Base-by-base conservation (phyloP, 179 eudicot genomes). In the Beta lomatogona region DNA sequence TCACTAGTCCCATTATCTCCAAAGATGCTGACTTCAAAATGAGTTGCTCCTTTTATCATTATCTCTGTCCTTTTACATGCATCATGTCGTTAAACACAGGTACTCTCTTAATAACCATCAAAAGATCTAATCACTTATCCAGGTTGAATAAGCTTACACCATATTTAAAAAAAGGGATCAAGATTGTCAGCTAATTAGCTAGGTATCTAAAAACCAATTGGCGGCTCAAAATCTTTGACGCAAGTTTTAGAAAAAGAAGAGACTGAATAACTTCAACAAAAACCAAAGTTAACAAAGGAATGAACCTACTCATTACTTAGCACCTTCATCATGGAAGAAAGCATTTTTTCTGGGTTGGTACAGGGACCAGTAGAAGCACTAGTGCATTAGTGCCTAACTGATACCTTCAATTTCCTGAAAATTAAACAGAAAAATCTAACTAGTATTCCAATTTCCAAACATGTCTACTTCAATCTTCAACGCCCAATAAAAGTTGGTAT, bases 341-440 rank as follows among this genome's bases (percentile, higher is more conserved):
- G 77, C 64, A 61, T 48, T 19, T 72, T 50, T 52, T 28, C 71
- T 36, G 73, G 78, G 77, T 13, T 12, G 53, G 15, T 41, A 57
- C 57, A 58, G 61, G 60, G 65, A 75, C 80, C 72, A 76, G 59
- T 75, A n/a, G 53, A 75, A 81, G 60, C 80, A 57, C 80, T 66
- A 69, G 76, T 83, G 82, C 82, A 55, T 69, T 28, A 79, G 63
- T 67, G 69, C 82, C 85, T 83, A 83, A 83, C 82, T 82, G 72
- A 45, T 18, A 48, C 21, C 45, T 50, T 48, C 53, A 48, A 7
- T 48, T 48, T 48, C 53, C 53, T 48, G 53, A 48, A 48, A 48
- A 6, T 48, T 48, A 9, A 48, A 48, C 8, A 48, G 53, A 46
- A 46, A 46, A 0, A 28, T 28, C 31, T 36, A 36, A 36, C 41